phyloP scores from a whole-genome alignment of 1,284 basidiomycete genomes.

The Tilletia horrida region DNA sequence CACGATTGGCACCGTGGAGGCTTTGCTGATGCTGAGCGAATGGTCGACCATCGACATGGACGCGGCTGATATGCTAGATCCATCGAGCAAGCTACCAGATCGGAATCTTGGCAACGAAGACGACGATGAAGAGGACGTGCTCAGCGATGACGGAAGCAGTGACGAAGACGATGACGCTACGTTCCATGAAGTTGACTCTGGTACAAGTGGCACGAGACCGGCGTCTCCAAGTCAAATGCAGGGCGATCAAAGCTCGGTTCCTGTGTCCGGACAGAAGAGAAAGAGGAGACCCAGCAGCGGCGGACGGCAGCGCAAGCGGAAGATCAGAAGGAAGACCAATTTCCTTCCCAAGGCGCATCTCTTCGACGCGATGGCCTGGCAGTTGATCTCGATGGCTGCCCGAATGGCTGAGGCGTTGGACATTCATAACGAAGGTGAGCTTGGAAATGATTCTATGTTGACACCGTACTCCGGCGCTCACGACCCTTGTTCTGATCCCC shows the following conservation, averaged over 20 bases:
- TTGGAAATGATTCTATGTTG: too few species aligned
- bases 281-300: constrained; percentile 18
- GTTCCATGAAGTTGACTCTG: neutral
- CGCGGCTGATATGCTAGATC: constrained; percentile 26
- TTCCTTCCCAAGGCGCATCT: constrained; percentile 36
- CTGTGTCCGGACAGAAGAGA: constrained; percentile 27
- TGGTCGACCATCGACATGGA: constrained; percentile 39
- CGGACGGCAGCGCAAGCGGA: constrained; percentile 13
- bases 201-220: neutral
- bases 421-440: constrained; percentile 31
- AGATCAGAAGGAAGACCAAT: constrained; percentile 25
- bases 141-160: constrained; percentile 21
- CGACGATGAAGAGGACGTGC: constrained; percentile 19
- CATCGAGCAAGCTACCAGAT: constrained; percentile 22
- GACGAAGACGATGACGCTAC: constrained; percentile 16
- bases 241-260: constrained; percentile 23
- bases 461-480: too few species aligned
- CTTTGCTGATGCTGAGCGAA: constrained; percentile 37
- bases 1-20: constrained; percentile 40
- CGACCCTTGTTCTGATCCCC: too few species aligned
- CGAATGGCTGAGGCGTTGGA: constrained; percentile 38
- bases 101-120: constrained; percentile 30
- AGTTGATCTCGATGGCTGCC: constrained; percentile 36
- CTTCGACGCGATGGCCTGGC: constrained; percentile 41
- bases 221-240: constrained; percentile 23